Evolutionary conservation across 2,329 filamentous ascomycete species (phyloP).

Genomic region (Diaporthe humulicola): DNA sequence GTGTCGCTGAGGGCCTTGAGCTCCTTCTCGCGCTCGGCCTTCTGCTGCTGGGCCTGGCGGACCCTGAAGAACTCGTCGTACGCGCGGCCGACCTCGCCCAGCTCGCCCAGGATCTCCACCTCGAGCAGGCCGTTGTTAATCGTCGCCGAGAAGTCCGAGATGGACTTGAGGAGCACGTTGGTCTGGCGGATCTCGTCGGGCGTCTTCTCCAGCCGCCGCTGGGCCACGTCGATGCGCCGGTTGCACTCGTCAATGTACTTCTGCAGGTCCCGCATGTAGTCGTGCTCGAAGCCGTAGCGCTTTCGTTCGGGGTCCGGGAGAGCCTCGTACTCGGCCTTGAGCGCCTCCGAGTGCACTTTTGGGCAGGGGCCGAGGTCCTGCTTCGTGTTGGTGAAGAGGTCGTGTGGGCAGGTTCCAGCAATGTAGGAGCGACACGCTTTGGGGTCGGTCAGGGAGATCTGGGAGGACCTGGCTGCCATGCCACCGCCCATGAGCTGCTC

Average conservation of each 20-base stretch:
- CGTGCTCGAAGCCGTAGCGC: conserved; percentile 91
- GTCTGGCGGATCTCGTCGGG: conserved; percentile 98
- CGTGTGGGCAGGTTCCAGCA: conserved; percentile 94
- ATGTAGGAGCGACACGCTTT: conserved; percentile 97
- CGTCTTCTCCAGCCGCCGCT: conserved; percentile 94
- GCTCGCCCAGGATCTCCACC: conserved; percentile 86
- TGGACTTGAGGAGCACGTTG: conserved; percentile 87
- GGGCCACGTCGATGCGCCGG: conserved; percentile 89
- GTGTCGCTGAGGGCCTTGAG: conserved; percentile 93
- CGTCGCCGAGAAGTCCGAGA: conserved; percentile 82
- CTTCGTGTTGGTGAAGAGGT: conserved; percentile 99
- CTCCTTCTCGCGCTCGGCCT: conserved; percentile 87
- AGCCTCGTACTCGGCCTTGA: conserved; percentile 89
- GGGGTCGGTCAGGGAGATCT: conserved; percentile 89
- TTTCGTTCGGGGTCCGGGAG: conserved; percentile 79
- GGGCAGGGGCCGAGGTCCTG: conserved; percentile 93
- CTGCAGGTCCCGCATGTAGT: conserved; percentile 95
- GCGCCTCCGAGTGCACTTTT: conserved; percentile 87
- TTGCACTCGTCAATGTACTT: conserved; percentile 99
- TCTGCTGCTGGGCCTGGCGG: conserved; percentile 82
- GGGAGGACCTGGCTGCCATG: conserved; percentile 78
- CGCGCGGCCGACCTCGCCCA: conserved; percentile 83
- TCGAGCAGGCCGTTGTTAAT: conserved; percentile 88
- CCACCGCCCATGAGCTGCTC: conserved; percentile 94
- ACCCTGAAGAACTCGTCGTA: conserved; percentile 91